Evolutionary conservation across 2,329 filamentous ascomycete genomes (phyloP).

Genomic region (Hirsutella rhossiliensis): DNA sequence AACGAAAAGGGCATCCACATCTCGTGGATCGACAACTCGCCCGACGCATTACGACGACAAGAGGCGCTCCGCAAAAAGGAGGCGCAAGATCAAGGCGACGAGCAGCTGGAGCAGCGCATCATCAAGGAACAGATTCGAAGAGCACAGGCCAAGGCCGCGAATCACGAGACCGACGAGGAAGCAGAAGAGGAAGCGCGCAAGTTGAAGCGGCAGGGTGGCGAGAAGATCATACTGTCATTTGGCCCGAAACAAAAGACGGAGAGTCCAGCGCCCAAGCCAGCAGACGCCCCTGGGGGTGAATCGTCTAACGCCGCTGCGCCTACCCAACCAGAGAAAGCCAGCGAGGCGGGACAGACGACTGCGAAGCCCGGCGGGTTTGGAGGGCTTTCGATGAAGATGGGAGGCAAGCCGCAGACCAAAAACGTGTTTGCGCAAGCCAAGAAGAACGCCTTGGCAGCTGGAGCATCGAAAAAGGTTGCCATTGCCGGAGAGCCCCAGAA

Average conservation of each 20-base stretch:
- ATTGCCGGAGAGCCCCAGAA: constrained; percentile 58
- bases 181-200: constrained; percentile 30
- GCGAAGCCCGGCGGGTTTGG: constrained; percentile 20
- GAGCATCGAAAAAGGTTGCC: constrained; percentile 47
- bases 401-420: constrained; percentile 53
- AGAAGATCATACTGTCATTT: constrained; percentile 64
- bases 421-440: constrained; percentile 60
- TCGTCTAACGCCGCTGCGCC: constrained; percentile 10
- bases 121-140: constrained; percentile 74
- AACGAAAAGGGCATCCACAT: constrained; percentile 76
- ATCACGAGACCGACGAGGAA: constrained; percentile 26
- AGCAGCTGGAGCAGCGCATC: constrained; percentile 74
- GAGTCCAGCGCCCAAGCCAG: neutral
- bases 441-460: constrained; percentile 53
- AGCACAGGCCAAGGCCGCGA: constrained; percentile 44
- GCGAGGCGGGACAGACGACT: constrained; percentile 8
- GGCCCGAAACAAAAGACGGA: constrained; percentile 29
- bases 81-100: constrained; percentile 78
- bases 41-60: constrained; percentile 67
- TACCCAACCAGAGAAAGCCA: constrained; percentile 2
- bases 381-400: constrained; percentile 52
- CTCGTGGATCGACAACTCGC: constrained; percentile 83
- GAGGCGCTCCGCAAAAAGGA: constrained; percentile 78
- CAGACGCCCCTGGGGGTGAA: constrained; percentile 6
- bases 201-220: constrained; percentile 54